Evolutionary conservation across 176 grass and related monocot species (phyloP).

Genomic region (Musa itinerans): DNA sequence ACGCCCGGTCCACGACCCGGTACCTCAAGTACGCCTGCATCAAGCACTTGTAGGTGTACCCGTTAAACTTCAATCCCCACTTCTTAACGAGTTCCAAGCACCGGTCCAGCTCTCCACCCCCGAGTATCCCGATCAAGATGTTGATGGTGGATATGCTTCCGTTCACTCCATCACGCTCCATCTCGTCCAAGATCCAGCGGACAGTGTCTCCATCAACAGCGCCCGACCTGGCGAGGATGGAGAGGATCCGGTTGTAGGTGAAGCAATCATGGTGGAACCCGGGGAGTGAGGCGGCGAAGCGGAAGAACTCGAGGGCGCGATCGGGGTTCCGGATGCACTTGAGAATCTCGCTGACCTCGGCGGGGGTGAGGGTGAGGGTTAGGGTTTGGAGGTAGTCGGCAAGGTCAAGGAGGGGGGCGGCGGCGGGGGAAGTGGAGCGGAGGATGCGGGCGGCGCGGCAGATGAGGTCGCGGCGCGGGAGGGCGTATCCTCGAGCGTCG

Average conservation of each 20-base stretch:
- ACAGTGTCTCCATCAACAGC: slow-evolving; percentile 22
- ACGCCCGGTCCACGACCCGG: slow-evolving; percentile 51
- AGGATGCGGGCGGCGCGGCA: slow-evolving; percentile 60
- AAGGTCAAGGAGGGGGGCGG: slow-evolving; percentile 54
- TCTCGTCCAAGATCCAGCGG: slow-evolving; percentile 43
- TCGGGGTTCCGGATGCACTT: slow-evolving; percentile 46
- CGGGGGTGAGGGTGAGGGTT: slow-evolving; percentile 41
- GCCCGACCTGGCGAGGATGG: slow-evolving; percentile 36
- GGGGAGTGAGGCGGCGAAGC: slow-evolving; percentile 47
- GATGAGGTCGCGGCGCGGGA: slow-evolving; percentile 69
- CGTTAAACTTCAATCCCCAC: slow-evolving; percentile 62
- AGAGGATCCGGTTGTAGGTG: slow-evolving; percentile 79
- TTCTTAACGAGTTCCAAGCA: slow-evolving; percentile 60
- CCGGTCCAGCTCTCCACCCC: slow-evolving; percentile 35
- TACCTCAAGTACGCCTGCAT: slow-evolving; percentile 72
- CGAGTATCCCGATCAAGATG: slow-evolving; percentile 60
- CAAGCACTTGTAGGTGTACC: slow-evolving; percentile 86
- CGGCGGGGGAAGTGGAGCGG: slow-evolving; percentile 12
- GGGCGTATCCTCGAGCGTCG: slow-evolving; percentile 45
- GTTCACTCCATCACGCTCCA: slow-evolving; percentile 53
- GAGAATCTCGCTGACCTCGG: slow-evolving; percentile 67
- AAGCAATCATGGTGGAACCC: slow-evolving; percentile 75
- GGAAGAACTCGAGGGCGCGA: slow-evolving; percentile 69
- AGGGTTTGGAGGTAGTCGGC: slow-evolving; percentile 49
- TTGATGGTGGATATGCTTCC: slow-evolving; percentile 87